Conservation (phyloP, 169 alveolate genomes). For the Plasmodium fragile region DNA sequence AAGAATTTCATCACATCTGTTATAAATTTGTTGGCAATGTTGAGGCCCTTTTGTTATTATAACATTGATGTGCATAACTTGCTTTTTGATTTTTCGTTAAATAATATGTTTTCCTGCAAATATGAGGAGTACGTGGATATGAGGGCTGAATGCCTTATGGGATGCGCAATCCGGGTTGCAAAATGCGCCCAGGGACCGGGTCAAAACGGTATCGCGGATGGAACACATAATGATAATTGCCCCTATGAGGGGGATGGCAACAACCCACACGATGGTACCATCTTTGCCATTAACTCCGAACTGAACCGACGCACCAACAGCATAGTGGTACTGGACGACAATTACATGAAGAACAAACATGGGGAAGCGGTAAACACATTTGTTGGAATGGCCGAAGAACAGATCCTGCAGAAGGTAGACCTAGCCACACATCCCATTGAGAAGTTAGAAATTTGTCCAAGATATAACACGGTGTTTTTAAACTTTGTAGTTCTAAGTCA, state of each 20-base stretch:
- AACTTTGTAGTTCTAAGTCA: conserved; percentile 40
- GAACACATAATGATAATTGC: neutral
- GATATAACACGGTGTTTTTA: conserved; percentile 68
- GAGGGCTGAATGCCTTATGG: neutral
- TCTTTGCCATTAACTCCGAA: neutral
- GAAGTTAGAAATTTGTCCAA: conserved; percentile 44
- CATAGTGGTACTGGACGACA: neutral
- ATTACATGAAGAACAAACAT: neutral
- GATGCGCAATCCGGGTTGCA: neutral
- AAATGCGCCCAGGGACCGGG: neutral
- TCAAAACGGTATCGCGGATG: neutral
- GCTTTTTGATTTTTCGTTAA: conserved; percentile 45
- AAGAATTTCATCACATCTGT: conserved; percentile 51
- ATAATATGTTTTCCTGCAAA: conserved; percentile 16
- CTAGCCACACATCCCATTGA: neutral
- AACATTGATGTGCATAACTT: conserved; percentile 67
- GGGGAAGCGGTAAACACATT: neutral
- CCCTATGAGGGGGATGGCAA: neutral
- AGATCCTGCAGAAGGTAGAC: neutral
- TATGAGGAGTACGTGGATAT: conserved; percentile 66
- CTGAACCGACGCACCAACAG: neutral
- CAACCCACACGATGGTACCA: neutral
- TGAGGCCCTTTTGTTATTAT: conserved; percentile 56
- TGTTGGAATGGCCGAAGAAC: neutral
- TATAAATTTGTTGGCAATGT: conserved; percentile 3